Evolutionary conservation across 345 rosid genomes (phyloP).

Genomic region (Acer campestre): DNA sequence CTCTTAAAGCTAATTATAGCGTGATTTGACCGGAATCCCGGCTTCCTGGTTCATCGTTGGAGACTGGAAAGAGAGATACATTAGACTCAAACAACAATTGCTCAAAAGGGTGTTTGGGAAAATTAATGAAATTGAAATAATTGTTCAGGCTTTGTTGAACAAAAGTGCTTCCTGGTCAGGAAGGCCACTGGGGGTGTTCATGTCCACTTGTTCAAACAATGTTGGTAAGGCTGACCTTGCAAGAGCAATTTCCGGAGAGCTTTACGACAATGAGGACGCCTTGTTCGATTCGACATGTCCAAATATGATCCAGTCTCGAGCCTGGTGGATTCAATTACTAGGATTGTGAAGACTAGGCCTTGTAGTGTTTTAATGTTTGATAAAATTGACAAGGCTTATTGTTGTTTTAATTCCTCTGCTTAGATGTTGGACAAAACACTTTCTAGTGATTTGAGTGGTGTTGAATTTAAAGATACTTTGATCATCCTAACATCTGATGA

Average conservation of each 20-base stretch:
- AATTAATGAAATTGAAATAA: neutral
- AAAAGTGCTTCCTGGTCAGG: neutral
- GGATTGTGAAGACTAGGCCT: neutral
- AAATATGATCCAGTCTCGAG: neutral
- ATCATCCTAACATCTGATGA: neutral
- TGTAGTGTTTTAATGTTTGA: neutral
- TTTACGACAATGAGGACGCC: neutral
- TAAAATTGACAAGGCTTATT: constrained; percentile 1
- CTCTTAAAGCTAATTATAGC: neutral
- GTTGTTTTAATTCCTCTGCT: too few species aligned
- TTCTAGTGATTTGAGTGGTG: neutral
- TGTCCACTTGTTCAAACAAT: neutral
- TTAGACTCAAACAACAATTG: neutral
- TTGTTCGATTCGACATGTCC: neutral
- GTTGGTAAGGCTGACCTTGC: neutral
- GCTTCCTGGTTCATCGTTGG: neutral
- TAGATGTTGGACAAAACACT: neutral
- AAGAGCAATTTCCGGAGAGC: constrained; percentile 8
- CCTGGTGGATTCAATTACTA: neutral
- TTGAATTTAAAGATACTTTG: neutral
- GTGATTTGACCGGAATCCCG: neutral
- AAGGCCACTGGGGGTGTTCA: neutral
- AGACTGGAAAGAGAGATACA: neutral
- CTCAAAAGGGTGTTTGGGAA: neutral
- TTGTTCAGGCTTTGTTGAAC: neutral